A percentile compares a stretch with the other conserved stretches of the same genome.
Evolutionary conservation across 2,329 filamentous ascomycete species (phyloP).

Genomic region (Colletotrichum sp.): DNA sequence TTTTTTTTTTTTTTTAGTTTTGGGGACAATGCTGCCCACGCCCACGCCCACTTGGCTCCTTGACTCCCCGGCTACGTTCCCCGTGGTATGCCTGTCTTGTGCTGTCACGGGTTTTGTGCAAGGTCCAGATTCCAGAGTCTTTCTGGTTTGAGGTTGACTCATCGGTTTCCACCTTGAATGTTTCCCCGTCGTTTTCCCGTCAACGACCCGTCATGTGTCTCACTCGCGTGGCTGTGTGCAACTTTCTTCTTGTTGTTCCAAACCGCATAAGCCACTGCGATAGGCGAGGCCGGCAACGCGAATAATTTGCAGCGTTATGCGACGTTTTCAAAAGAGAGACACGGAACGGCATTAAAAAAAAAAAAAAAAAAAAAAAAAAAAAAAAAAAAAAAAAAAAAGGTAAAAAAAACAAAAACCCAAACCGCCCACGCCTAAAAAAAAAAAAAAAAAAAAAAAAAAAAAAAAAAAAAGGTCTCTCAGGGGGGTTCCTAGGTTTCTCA

Average conservation of each 20-base stretch:
- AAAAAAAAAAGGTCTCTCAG: neutral
- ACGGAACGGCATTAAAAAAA: neutral
- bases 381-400: neutral
- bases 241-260: neutral
- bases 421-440: too few species aligned
- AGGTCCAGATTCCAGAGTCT: neutral
- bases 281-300: neutral
- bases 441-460: neutral
- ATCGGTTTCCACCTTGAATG: neutral
- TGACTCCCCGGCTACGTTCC: neutral
- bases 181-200: neutral
- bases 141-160: constrained; percentile 14
- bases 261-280: neutral
- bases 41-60: neutral
- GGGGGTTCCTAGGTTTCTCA: neutral
- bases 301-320: constrained; percentile 6
- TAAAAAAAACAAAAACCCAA: too few species aligned
- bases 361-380: neutral
- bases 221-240: neutral
- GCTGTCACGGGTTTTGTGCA: neutral
- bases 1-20: neutral
- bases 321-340: neutral
- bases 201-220: neutral
- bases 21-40: neutral
- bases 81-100: neutral